Percentiles rank a stretch among this genome's conserved stretches.
Evolutionary conservation across 73 alveolate species (phyloP).

Genomic region (Tetrahymena thermophila): DNA sequence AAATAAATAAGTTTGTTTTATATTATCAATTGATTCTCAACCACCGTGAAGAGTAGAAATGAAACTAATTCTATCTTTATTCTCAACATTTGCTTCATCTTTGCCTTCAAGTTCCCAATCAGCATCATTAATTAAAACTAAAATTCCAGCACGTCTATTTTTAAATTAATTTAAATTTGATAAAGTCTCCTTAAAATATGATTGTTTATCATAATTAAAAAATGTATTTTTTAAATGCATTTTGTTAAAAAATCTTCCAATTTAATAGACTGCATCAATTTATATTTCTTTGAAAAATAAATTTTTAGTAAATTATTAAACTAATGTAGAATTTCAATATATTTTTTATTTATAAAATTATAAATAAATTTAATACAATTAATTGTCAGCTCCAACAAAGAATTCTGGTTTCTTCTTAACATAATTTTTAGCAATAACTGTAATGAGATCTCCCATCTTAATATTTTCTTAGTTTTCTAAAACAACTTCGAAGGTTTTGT

Average conservation of each 20-base stretch:
- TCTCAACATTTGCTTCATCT: conserved; percentile 53
- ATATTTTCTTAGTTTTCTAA: conserved; percentile 10
- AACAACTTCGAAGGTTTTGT: conserved; percentile 4
- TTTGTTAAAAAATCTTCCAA: not conserved
- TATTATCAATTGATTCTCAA: not conserved
- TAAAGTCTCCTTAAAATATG: not conserved
- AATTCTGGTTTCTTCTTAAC: conserved; percentile 21
- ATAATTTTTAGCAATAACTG: not conserved
- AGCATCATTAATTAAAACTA: conserved; percentile 85
- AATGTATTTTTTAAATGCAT: not conserved
- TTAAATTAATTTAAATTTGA: not conserved
- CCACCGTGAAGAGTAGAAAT: conserved; percentile 95
- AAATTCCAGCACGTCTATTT: conserved; percentile 79
- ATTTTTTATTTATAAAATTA: not conserved
- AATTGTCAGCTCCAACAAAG: not conserved
- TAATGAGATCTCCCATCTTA: conserved; percentile 22
- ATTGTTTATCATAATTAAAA: not conserved
- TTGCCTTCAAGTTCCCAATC: conserved; percentile 93
- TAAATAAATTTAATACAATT: not conserved
- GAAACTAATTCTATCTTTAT: conserved; percentile 69
- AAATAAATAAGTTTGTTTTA: too few relatives aligned
- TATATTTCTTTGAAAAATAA: not conserved
- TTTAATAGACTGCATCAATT: not conserved
- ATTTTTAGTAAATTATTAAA: not conserved
- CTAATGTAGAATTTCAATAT: not conserved